Percentiles rank a stretch among this genome's conserved stretches.
These are phyloP conservation scores for Aspergillus quadricinctus DNA, from an alignment of 2,329 filamentous ascomycete species.

Conservation along the genomic window DNA sequence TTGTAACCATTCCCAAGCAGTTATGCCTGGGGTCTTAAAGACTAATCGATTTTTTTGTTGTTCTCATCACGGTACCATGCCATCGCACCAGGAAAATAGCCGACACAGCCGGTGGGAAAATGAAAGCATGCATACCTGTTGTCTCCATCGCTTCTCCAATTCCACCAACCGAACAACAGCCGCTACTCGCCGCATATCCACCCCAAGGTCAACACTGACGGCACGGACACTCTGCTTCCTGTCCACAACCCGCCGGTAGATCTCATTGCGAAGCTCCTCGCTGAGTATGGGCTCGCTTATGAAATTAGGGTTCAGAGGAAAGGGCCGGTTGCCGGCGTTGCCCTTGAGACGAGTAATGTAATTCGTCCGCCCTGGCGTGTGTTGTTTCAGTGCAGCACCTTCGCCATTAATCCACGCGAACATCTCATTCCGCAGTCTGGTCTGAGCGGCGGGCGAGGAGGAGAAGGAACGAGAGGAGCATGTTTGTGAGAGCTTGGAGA, in stretches of 20 bases:
- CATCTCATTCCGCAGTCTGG: constrained; percentile 52
- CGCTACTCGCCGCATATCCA: constrained; percentile 79
- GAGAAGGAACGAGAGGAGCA: constrained; percentile 29
- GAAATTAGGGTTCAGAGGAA: constrained; percentile 70
- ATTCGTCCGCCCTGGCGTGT: constrained; percentile 29
- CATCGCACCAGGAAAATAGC: not conserved
- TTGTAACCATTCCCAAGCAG: constrained; percentile 52
- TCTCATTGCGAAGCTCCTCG: constrained; percentile 66
- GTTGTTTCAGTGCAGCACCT: constrained; percentile 28
- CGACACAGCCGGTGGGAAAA: constrained; percentile 13
- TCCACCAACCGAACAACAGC: constrained; percentile 83
- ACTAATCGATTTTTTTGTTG: constrained; percentile 92
- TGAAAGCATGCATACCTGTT: constrained; percentile 58
- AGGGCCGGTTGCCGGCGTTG: constrained; percentile 49
- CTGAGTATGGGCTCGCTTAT: constrained; percentile 68
- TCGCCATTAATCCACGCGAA: constrained; percentile 53
- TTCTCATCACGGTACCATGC: constrained; percentile 59
- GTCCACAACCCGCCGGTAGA: constrained; percentile 66
- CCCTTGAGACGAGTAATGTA: constrained; percentile 22
- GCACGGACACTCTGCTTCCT: constrained; percentile 66
- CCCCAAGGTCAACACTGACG: constrained; percentile 70
- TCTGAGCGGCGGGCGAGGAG: constrained; percentile 35
- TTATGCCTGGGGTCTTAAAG: constrained; percentile 76
- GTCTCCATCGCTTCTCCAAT: constrained; percentile 72
- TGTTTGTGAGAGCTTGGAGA: constrained; percentile 14